A percentile compares a stretch with the other conserved stretches of the same genome.
Conservation (phyloP, 2,329 filamentous ascomycete species). For the Trichoderma sp. region DNA sequence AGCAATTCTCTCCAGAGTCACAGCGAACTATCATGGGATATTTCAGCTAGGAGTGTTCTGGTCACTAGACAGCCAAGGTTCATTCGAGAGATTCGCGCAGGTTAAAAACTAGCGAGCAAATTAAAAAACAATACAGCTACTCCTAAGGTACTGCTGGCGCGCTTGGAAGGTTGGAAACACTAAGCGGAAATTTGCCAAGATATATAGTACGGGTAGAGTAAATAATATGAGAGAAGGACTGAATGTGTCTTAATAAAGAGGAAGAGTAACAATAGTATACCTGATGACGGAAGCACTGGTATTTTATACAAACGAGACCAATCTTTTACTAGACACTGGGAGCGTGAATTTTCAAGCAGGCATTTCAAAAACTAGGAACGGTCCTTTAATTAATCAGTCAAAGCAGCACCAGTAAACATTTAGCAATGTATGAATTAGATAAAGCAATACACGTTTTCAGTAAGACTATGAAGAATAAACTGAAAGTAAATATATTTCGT, state of each 20-base stretch:
- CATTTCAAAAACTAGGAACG: neutral
- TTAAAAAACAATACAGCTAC: neutral
- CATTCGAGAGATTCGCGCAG: neutral
- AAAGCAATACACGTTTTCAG: no score
- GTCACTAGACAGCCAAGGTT: neutral
- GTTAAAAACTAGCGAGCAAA: slow-evolving; percentile 1
- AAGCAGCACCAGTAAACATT: neutral
- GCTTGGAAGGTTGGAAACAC: slow-evolving; percentile 5
- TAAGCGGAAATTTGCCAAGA: neutral
- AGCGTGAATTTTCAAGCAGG: neutral
- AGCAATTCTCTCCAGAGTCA: slow-evolving; percentile 74
- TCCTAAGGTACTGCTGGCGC: neutral
- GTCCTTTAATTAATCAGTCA: neutral
- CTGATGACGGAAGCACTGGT: neutral
- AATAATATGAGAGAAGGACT: neutral
- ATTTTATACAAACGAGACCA: neutral
- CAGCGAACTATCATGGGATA: slow-evolving; percentile 78
- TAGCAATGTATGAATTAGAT: no score
- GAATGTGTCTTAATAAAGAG: neutral
- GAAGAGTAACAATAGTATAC: neutral
- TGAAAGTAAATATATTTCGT: neutral
- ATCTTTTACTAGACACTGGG: neutral
- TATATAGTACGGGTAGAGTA: neutral
- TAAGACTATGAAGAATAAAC: neutral
- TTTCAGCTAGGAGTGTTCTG: slow-evolving; percentile 62